phyloP scores from a whole-genome alignment of 139 green algal species.

The Pleodorina starrii region DNA sequence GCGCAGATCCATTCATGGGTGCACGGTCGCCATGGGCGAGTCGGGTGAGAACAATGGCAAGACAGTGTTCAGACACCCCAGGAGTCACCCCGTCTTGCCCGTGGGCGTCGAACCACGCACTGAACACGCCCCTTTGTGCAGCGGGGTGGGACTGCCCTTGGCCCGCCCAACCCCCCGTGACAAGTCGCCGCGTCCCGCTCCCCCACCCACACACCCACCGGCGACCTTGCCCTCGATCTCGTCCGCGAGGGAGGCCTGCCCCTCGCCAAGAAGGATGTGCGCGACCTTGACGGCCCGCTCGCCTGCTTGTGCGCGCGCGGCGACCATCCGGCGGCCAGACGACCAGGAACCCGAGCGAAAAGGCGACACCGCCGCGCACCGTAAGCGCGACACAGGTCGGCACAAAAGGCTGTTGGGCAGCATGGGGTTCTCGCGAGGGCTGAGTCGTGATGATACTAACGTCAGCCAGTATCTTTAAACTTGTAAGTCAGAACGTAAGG shows the following conservation, averaged over 20 bases:
- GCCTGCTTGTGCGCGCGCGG: neutral
- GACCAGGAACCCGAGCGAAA: neutral
- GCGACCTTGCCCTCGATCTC: slow-evolving; percentile 12
- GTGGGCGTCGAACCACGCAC: no score
- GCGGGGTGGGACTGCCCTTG: no score
- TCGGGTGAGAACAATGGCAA: no score
- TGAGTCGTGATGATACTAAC: neutral
- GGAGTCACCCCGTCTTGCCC: no score
- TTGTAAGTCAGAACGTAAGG: no score
- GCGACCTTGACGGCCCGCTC: slow-evolving; percentile 28
- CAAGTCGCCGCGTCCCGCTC: no score
- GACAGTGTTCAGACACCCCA: no score
- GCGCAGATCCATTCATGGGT: no score
- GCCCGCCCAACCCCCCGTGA: no score
- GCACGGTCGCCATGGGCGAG: no score
- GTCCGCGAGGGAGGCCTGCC: neutral
- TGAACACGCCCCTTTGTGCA: no score
- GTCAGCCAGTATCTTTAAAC: no score
- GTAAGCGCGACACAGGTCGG: neutral
- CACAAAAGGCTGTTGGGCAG: neutral
- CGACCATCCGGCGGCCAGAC: neutral
- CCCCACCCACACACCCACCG: neutral
- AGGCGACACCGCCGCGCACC: neutral
- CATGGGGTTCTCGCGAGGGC: neutral
- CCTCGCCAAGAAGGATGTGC: slow-evolving; percentile 7